Evolutionary conservation across 2,329 filamentous ascomycete species (phyloP), one percentile per base, ranked within the genome.

Genomic region (Leptographium radiaticola): DNA sequence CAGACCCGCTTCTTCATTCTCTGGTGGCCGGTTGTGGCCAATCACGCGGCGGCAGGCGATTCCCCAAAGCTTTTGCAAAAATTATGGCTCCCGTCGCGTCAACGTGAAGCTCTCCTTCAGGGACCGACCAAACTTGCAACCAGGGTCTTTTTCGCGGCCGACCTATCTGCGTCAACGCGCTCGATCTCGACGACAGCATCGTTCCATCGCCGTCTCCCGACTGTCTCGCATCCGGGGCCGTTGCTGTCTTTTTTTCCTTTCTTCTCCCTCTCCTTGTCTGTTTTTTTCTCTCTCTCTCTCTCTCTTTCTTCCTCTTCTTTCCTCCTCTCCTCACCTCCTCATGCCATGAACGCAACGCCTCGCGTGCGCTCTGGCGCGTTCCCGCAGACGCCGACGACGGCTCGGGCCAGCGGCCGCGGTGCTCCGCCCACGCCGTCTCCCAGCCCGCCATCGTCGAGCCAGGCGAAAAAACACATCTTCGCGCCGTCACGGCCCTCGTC

Each of bases 311-410:
- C 18, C 47, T 16, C 36, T n/a, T 11, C 30, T 34, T 15, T 16
- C 36, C 45, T 36, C 42, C 25, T 42, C 30, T 10, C 38, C 18
- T 11, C 10, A 4, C 39, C 38, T 1, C 2, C 55, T 51, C 51
- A 62, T 62, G 60, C 60, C 58, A 63, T 63, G 61, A 60, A 53
- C 57, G 58, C 52, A 38, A 62, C 61, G 49, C 61, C 61, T 25
- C 55, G 58, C 53, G 55, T 60, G 56, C 58, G 59, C 54, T 59
- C 58, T 44, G 61, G 61, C 59, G 61, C 60, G 39, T 63, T 58
- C 54, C 61, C 61, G 52, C 59, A 61, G 56, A 61, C 60, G 44
- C 60, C 61, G 36, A 43, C 51, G 6, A 59, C 55, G 7, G 52
- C 47, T 16, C 45, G 49, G 11, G 53, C 25, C 5, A 12, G 25